Percentiles rank a stretch among this genome's conserved stretches.
Evolutionary conservation across 345 rosid genomes (phyloP).

Genomic region (Ceriops tagal): DNA sequence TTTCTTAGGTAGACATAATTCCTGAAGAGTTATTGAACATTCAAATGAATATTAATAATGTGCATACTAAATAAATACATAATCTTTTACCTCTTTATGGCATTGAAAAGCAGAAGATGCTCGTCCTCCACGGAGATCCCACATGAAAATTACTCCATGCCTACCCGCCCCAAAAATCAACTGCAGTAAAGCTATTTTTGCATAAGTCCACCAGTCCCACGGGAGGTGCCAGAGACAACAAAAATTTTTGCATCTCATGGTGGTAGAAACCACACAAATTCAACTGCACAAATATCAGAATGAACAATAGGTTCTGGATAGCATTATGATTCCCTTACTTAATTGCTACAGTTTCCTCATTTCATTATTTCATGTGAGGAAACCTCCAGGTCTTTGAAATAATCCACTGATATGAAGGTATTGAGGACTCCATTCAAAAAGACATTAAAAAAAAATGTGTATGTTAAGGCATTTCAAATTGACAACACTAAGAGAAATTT

Average conservation of each 20-base stretch:
- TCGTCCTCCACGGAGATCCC: slow-evolving; percentile 97
- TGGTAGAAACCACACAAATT: background rate
- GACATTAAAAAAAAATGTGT: background rate
- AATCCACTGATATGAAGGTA: background rate
- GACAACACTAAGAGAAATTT: background rate
- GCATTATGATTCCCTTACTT: background rate
- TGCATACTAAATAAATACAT: too few relatives aligned
- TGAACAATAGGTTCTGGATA: background rate
- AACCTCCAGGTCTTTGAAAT: background rate
- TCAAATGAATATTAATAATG: too few relatives aligned
- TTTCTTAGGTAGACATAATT: too few relatives aligned
- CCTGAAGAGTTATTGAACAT: too few relatives aligned
- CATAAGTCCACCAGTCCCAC: background rate
- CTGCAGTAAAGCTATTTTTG: slow-evolving; percentile 33
- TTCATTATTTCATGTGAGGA: background rate
- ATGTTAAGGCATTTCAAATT: background rate
- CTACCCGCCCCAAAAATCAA: slow-evolving; percentile 72
- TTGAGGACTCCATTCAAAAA: background rate
- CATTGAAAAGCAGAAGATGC: slow-evolving; percentile 58
- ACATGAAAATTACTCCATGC: slow-evolving; percentile 60
- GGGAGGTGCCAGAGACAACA: background rate
- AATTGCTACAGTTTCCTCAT: background rate
- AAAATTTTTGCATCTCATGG: background rate
- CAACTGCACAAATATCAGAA: background rate
- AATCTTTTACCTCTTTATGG: slow-evolving; percentile 51